Evolutionary conservation across 2,329 filamentous ascomycete species (phyloP), one percentile per base, ranked within the genome.

Genomic region (Leptographium wingfieldii): DNA sequence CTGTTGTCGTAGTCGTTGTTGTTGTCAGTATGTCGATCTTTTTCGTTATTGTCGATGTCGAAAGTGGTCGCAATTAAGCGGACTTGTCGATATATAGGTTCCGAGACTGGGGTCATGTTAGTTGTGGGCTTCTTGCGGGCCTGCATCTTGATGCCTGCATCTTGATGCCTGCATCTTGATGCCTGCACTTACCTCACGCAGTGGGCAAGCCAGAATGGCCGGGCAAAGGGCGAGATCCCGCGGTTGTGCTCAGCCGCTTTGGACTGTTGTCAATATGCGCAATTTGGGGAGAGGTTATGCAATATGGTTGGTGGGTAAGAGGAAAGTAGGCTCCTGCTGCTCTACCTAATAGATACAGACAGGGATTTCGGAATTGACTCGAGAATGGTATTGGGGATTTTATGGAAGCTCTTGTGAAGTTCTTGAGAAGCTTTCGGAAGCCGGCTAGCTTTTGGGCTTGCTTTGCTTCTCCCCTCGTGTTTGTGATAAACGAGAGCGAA

Each of bases 201-300:
- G 84, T 81, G 84, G 81, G 84, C 85, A 87, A 88, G 85, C 85
- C 84, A 85, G 83, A 80, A 29, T 81, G 83, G 86, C 86, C 86
- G 86, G 87, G 86, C 85, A 68, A 69, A 57, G 52, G 60, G 65
- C 64, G 70, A 64, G 66, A 68, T 66, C 62, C 68, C 69, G 68
- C 68, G 63, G 70, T 76, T 69, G 74, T 75, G 69, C 73, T 78
- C 79, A 81, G 76, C 76, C 73, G 72, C 69, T 64, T 69, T 40
- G 68, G 76, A 75, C 73, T 73, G 73, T 68, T 63, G 53, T 53
- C 55, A 59, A 58, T 46, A 7, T 51, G 55, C 53, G 60, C 59
- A 61, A 60, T 55, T 49, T 14, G 51, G 58, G 43, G 25, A 52
- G 49, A 19, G 16, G 49, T 14, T n/a, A 22, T 19, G 27, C 22